These are phyloP conservation scores for Streptanthus diversifolius DNA, from an alignment of 345 rosid species.

Conservation along the genomic window DNA sequence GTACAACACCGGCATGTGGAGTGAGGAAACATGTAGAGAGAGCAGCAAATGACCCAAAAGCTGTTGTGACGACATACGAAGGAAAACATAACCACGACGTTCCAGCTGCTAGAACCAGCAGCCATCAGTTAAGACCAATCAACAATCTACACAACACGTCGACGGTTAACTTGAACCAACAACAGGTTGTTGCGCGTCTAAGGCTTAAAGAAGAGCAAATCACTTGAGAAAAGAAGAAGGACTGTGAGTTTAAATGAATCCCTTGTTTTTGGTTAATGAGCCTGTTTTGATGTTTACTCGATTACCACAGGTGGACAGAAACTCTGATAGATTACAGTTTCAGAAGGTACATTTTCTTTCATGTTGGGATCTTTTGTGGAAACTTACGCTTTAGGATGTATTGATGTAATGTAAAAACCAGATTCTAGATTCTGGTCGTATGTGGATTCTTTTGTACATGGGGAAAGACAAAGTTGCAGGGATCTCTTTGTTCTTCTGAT, in stretches of 20 bases:
- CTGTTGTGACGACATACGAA: slow-evolving; percentile 88
- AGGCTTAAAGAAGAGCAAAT: slow-evolving; percentile 66
- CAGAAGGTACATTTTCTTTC: background rate
- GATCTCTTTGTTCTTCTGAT: slow-evolving; percentile 4
- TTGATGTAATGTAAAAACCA: slow-evolving; percentile 21
- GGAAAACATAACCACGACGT: slow-evolving; percentile 89
- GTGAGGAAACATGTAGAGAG: slow-evolving; percentile 94
- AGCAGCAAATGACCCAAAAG: slow-evolving; percentile 81
- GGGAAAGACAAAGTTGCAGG: slow-evolving; percentile 4
- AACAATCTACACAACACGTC: slow-evolving; percentile 29
- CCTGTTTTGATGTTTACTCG: slow-evolving; percentile 20
- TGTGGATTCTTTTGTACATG: slow-evolving; percentile 67
- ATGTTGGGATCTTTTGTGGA: slow-evolving; percentile 18
- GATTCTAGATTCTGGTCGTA: slow-evolving; percentile 27
- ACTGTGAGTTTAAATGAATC: background rate
- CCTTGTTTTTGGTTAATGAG: slow-evolving; percentile 1
- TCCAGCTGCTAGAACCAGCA: slow-evolving; percentile 55
- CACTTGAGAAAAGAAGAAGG: slow-evolving; percentile 20
- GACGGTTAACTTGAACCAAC: slow-evolving; percentile 36
- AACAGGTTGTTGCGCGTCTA: slow-evolving; percentile 50
- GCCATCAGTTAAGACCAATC: slow-evolving; percentile 48
- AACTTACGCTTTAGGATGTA: slow-evolving; percentile 29
- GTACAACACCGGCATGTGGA: slow-evolving; percentile 75
- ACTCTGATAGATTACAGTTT: slow-evolving; percentile 4
- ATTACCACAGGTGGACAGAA: slow-evolving; percentile 13